Percentiles rank a stretch among this genome's conserved stretches.
These are phyloP conservation scores for Globisporangium paddicum DNA, from an alignment of 352 stramenopile genomes.

Conservation along the genomic window DNA sequence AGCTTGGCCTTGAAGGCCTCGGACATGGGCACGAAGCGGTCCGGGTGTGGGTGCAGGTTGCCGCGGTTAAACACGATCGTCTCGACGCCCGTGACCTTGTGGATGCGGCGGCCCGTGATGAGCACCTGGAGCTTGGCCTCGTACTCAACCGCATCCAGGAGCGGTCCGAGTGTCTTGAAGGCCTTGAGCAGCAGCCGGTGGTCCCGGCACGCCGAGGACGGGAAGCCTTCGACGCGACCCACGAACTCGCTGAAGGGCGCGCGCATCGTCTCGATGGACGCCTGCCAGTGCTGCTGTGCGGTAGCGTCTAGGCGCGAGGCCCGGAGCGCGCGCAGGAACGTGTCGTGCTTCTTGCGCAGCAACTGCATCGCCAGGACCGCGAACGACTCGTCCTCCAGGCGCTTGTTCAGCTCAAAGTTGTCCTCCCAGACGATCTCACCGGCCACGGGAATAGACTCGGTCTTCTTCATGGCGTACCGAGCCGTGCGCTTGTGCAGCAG, in stretches of 20 bases:
- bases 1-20: slow-evolving; percentile 30
- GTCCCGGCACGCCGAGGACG: slow-evolving; percentile 21
- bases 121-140: slow-evolving; percentile 47
- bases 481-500: slow-evolving; percentile 55
- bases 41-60: slow-evolving; percentile 50
- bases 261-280: slow-evolving; percentile 25
- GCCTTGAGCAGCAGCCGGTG: slow-evolving; percentile 52
- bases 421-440: slow-evolving; percentile 29
- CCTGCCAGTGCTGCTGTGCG: slow-evolving; percentile 35
- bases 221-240: slow-evolving; percentile 12
- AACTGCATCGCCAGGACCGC: slow-evolving; percentile 29
- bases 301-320: slow-evolving; percentile 29
- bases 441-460: neutral
- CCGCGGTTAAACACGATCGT: slow-evolving; percentile 57
- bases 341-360: slow-evolving; percentile 49
- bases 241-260: slow-evolving; percentile 27
- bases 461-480: slow-evolving; percentile 29
- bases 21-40: slow-evolving; percentile 36
- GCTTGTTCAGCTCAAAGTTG: slow-evolving; percentile 18
- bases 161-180: slow-evolving; percentile 24
- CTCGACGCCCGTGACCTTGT: slow-evolving; percentile 9
- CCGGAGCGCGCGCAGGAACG: slow-evolving; percentile 37
- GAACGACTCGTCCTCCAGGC: slow-evolving; percentile 23
- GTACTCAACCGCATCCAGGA: slow-evolving; percentile 26
- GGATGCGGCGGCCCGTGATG: slow-evolving; percentile 35